These are phyloP conservation scores for Cynara cardunculus DNA, from an alignment of 129 eudicot genomes.

Conservation along the genomic window DNA sequence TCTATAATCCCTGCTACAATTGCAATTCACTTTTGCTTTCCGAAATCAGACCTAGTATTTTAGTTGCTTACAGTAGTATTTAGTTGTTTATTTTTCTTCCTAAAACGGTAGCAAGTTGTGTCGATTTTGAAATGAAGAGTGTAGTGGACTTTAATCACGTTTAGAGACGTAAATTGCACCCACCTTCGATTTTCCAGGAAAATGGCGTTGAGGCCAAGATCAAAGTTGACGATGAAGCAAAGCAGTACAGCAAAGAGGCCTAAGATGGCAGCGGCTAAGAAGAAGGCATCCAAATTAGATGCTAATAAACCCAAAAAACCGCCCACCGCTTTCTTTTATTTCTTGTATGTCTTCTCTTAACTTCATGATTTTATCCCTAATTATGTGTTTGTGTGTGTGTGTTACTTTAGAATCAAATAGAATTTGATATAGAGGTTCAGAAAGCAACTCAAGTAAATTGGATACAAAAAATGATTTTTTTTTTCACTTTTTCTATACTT, in stretches of 20 bases:
- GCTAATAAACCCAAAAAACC: slow-evolving; percentile 87
- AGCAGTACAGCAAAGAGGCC: slow-evolving; percentile 35
- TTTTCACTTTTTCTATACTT: too few relatives aligned
- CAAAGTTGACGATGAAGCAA: slow-evolving; percentile 32
- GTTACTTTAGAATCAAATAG: background rate
- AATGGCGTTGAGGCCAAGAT: slow-evolving; percentile 37
- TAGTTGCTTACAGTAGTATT: background rate
- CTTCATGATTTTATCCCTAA: background rate
- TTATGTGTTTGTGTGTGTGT: slow-evolving; percentile 4
- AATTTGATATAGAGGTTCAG: slow-evolving; percentile 4
- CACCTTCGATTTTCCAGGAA: slow-evolving; percentile 34
- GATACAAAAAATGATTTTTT: too few relatives aligned
- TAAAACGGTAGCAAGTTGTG: background rate
- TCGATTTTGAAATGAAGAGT: background rate
- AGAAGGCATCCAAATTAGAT: slow-evolving; percentile 49
- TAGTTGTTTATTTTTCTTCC: background rate
- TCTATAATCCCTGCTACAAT: background rate
- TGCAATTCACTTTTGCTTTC: background rate
- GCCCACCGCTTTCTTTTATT: slow-evolving; percentile 94
- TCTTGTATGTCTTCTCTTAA: slow-evolving; percentile 48
- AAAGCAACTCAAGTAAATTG: background rate
- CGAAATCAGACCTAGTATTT: slow-evolving; percentile 1
- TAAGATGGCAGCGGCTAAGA: slow-evolving; percentile 35
- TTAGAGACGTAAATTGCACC: background rate
- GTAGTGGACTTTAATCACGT: background rate